phyloP scores from a whole-genome alignment of 345 rosid species.

The Iberis pinnata region DNA sequence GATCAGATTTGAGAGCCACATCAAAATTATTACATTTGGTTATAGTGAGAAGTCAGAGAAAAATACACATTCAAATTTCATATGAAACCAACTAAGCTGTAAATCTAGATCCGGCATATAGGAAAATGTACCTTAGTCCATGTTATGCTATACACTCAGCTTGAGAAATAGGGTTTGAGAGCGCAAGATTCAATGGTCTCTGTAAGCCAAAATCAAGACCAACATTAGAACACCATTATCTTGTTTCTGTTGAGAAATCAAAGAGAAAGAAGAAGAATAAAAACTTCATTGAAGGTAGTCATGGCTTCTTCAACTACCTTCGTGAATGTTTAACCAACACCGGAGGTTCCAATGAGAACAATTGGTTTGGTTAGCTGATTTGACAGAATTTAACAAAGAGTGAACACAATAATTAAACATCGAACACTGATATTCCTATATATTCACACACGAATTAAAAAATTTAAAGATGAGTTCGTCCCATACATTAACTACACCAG shows the following conservation, averaged over 20 bases:
- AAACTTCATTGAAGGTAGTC: conserved; percentile 81
- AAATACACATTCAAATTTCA: not conserved
- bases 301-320: conserved; percentile 82
- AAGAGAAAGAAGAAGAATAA: conserved; percentile 1
- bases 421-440: no score
- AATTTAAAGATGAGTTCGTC: no score
- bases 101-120: no score
- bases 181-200: conserved; percentile 91
- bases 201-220: conserved; percentile 28
- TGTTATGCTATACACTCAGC: conserved; percentile 91
- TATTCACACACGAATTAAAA: no score
- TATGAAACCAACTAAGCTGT: no score
- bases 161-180: conserved; percentile 94
- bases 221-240: conserved; percentile 1
- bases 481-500: no score
- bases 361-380: conserved; percentile 89
- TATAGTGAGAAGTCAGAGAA: not conserved
- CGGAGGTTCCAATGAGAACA: conserved; percentile 87
- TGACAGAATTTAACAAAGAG: conserved; percentile 8
- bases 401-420: no score
- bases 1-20: conserved; percentile 18
- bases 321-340: conserved; percentile 88
- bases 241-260: not conserved
- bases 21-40: no score
- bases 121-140: conserved; percentile 69